Base-by-base conservation (phyloP, 495 filamentous ascomycete species). In the Trichoderma asperelloides region DNA sequence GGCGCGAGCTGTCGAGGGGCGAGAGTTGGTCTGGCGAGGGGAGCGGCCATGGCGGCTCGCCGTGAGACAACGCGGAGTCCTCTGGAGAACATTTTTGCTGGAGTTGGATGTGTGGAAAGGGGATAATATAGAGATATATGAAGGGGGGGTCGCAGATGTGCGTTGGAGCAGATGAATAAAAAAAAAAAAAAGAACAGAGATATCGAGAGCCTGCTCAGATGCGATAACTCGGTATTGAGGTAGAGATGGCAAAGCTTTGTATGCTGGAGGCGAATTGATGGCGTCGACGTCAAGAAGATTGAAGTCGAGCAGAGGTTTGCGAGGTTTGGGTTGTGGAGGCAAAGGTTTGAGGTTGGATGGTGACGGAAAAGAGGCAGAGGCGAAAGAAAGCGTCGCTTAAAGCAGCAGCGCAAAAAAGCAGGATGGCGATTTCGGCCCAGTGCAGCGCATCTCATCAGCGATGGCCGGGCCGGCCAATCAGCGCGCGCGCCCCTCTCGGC, bases 1-100 rank as follows among this genome's bases (percentile, higher is more conserved):
- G 72, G 73, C 25, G 77, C 70, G 62, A 78, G 68, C 66, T 75
- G 80, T 64, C 79, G 76, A 68, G 73, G 72, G 62, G 71, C 49
- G 27, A 69, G 69, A 55, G 70, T 60, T 3, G 72, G 67, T 47
- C 71, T 69, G 27, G 23, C 64, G 41, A 75, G 41, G 3, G 71
- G 68, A 33, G 71, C 64, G 39, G 71, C 68, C 37, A 77, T 69
- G 62, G 68, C 67, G 62, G 68, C 67, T 27, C 73, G 67, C 62
- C 70, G 49, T 21, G 74, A 72, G 65, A 74, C 70, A 15, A 69
- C 72, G 65, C 76, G 74, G 67, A 74, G 70, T 25, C 75, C 69
- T 72, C 74, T 71, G 23, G 76, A 76, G 47, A 78, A 71, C 76
- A 78, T 78, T 67, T 67, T 28, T 67, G 49, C 25, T 37, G 9